Conservation (phyloP, 176 grass and related monocot genomes). For the Oryza meyeriana region DNA sequence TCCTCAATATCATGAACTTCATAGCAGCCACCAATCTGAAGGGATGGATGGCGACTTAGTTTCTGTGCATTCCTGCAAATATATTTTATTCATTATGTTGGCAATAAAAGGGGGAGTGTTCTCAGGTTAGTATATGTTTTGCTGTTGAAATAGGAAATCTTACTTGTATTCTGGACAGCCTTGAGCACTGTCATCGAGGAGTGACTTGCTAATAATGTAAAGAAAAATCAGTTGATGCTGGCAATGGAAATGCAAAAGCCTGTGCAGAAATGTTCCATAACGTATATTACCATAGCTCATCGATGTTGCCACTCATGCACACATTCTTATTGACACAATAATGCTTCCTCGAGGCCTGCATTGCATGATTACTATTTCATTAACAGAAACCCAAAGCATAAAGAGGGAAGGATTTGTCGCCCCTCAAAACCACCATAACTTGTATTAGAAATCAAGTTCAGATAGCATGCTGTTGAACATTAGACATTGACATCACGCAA, state of each 20-base stretch:
- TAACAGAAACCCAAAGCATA: background rate
- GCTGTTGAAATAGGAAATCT: conserved; percentile 29
- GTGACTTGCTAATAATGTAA: conserved; percentile 55
- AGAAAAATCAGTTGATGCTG: background rate
- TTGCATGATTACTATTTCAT: background rate
- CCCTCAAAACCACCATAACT: background rate
- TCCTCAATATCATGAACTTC: conserved; percentile 99
- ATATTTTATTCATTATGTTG: conserved; percentile 23
- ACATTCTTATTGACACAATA: conserved; percentile 78
- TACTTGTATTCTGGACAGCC: conserved; percentile 93
- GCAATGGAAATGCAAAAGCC: conserved; percentile 17
- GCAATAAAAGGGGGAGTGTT: conserved; percentile 4
- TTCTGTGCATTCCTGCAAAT: conserved; percentile 81
- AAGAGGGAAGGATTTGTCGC: background rate
- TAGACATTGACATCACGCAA: background rate
- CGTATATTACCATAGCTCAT: conserved; percentile 72
- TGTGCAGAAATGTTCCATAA: background rate
- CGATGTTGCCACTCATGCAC: conserved; percentile 55
- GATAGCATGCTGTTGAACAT: background rate
- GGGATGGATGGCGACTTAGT: conserved; percentile 78
- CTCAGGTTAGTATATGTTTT: conserved; percentile 4
- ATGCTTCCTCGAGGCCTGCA: conserved; percentile 88
- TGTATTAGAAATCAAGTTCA: background rate
- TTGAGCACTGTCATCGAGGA: conserved; percentile 58
- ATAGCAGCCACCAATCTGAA: conserved; percentile 87